Evolutionary conservation across 345 rosid species (phyloP).

Genomic region (Mangifera indica): DNA sequence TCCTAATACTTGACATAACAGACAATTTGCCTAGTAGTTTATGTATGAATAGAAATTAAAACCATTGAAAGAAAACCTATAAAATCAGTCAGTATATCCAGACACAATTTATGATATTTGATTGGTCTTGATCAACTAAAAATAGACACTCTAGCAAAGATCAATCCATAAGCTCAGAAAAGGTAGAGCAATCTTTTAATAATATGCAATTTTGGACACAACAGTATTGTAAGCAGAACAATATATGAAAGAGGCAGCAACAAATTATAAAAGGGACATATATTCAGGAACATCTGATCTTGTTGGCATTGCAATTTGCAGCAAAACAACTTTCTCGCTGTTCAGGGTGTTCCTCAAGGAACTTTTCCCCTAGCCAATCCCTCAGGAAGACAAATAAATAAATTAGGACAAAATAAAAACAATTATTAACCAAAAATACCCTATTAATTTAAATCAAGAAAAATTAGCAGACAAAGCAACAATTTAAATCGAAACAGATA

Average conservation of each 20-base stretch:
- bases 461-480: too few species aligned
- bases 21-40: neutral
- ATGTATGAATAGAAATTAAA: neutral
- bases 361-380: too few species aligned
- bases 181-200: neutral
- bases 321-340: conserved; percentile 98
- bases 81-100: neutral
- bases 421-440: too few species aligned
- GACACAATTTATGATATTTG: neutral
- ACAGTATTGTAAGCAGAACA: conserved; percentile 2
- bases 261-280: conserved; percentile 37
- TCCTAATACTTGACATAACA: neutral
- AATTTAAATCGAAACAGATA: too few species aligned
- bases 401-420: too few species aligned
- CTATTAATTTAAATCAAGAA: too few species aligned
- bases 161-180: conserved; percentile 2
- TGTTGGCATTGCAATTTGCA: conserved; percentile 99
- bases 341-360: conserved; percentile 89
- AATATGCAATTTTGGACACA: too few species aligned
- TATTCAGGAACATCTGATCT: conserved; percentile 99
- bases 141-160: neutral
- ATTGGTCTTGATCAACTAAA: neutral
- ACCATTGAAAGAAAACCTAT: too few species aligned
- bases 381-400: too few species aligned
- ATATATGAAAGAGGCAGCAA: conserved; percentile 12